Evolutionary conservation across 345 rosid genomes (phyloP), one percentile per base, ranked within the genome.

Genomic region (Hibiscus tridactylites): DNA sequence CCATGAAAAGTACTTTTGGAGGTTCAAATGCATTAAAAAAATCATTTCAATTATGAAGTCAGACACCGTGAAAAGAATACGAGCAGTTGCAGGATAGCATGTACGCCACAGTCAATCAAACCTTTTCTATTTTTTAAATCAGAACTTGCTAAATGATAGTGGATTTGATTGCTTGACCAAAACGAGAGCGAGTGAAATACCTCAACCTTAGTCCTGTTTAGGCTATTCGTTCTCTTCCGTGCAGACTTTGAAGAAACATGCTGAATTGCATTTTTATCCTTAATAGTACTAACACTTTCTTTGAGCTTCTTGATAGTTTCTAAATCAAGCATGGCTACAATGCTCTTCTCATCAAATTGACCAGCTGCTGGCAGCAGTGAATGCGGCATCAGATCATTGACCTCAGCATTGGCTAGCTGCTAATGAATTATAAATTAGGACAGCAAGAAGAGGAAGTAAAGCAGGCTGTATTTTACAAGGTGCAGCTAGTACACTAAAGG

Each of bases 221-320:
- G 42, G 8, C 21, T 15, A 65, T 44, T 31, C 44, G 66, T 77
- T 35, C 71, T 73, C 70, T 72, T 62, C 53, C 60, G 64, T 46
- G 62, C 67, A 71, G 75, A 66, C 68, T 66, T 74, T 44, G 73
- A 60, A 68, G 77, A 68, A 70, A 61, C 37, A 63, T 39, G 70
- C 57, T 59, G 78, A 47, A 73, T 21, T 50, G 29, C 8, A 3
- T 21, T 59, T 46, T 76, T 61, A 24, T 70, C 72, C 52, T 35
- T 16, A 17, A 66, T 42, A 76, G 73, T 53, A 29, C 56, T 71
- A 39, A 13, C 57, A 16, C 11, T 47, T 39, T 67, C 78, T 73
- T 54, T 76, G 3, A 35, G 76, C 7, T 26, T 65, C 73, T 44
- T 7, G 17, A 46, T 4, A 71, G 42, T 44, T 67, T 71, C 17